These are phyloP conservation scores for Neonectria neomacrospora DNA, from an alignment of 2,329 filamentous ascomycete species.

Conservation along the genomic window DNA sequence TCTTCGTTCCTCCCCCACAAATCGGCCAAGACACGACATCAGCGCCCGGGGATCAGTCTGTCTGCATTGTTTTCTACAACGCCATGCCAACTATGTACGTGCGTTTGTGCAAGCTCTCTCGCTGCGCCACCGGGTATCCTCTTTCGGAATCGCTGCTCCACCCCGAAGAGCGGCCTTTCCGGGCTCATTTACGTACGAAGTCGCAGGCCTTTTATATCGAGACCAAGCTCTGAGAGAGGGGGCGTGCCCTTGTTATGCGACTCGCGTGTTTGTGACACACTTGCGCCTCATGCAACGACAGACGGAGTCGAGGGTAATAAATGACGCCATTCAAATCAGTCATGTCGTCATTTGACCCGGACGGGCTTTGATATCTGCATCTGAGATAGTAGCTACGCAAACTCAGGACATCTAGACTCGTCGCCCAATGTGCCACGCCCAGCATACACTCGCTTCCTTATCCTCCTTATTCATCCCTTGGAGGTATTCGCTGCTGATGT, in stretches of 20 bases:
- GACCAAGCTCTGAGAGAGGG: not conserved
- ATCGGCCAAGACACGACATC: constrained; percentile 15
- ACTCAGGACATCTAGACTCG: constrained; percentile 1
- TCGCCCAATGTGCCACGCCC: constrained; percentile 11
- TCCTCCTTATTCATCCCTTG: constrained; percentile 41
- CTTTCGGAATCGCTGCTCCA: not conserved
- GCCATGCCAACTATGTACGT: not conserved
- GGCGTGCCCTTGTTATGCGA: constrained; percentile 10
- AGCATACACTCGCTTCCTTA: not conserved
- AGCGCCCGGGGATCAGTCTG: not conserved
- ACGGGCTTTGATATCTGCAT: constrained; percentile 10
- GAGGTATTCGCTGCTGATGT: constrained; percentile 39
- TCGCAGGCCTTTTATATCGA: not conserved
- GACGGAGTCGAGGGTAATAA: constrained; percentile 4
- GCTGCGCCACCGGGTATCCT: constrained; percentile 8
- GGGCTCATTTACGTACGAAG: not conserved
- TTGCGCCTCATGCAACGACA: constrained; percentile 3
- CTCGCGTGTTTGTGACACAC: constrained; percentile 19
- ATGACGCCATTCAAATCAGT: constrained; percentile 23
- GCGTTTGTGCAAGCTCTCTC: not conserved
- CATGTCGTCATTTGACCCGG: constrained; percentile 29
- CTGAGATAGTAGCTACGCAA: constrained; percentile 12
- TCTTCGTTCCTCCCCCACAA: constrained; percentile 22
- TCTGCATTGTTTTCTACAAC: not conserved
- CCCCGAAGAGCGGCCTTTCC: not conserved